phyloP scores from a whole-genome alignment of 306 rosid genomes.

The Cicer judaicum region DNA sequence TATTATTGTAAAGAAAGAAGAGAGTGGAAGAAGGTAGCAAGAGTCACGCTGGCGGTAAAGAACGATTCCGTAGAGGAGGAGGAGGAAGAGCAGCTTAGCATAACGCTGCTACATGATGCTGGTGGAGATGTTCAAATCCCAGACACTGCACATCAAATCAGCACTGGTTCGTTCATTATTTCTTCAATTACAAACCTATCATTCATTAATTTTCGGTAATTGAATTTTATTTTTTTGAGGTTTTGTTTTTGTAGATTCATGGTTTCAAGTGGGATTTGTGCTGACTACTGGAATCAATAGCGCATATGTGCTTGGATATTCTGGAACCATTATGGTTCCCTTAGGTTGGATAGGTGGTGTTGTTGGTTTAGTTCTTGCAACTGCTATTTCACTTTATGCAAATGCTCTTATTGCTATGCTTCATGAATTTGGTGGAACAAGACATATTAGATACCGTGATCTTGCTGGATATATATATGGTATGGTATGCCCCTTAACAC shows the following conservation, averaged over 20 bases:
- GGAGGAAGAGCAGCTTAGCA: constrained; percentile 6
- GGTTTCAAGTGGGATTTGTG: constrained; percentile 91
- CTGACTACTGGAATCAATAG: constrained; percentile 92
- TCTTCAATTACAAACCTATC: background rate
- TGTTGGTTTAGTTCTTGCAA: constrained; percentile 70
- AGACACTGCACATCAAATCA: constrained; percentile 86
- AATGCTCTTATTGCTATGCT: constrained; percentile 86
- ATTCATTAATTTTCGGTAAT: background rate
- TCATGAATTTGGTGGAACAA: constrained; percentile 85
- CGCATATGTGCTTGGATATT: constrained; percentile 89
- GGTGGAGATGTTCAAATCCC: constrained; percentile 48
- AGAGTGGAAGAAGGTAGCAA: background rate
- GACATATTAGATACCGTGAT: constrained; percentile 96
- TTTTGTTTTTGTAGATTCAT: constrained; percentile 60
- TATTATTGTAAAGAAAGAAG: background rate
- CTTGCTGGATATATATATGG: constrained; percentile 89
- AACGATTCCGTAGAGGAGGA: background rate
- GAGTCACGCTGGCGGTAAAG: constrained; percentile 47
- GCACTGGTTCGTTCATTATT: constrained; percentile 56
- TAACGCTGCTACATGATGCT: constrained; percentile 32
- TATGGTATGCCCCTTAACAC: constrained; percentile 44
- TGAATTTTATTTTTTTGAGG: background rate
- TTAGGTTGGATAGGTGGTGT: constrained; percentile 83
- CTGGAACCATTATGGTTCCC: constrained; percentile 90
- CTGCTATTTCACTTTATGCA: constrained; percentile 78